These are phyloP conservation scores for Saturnispora hagleri DNA, from an alignment of 805 yeast species.

Conservation along the genomic window DNA sequence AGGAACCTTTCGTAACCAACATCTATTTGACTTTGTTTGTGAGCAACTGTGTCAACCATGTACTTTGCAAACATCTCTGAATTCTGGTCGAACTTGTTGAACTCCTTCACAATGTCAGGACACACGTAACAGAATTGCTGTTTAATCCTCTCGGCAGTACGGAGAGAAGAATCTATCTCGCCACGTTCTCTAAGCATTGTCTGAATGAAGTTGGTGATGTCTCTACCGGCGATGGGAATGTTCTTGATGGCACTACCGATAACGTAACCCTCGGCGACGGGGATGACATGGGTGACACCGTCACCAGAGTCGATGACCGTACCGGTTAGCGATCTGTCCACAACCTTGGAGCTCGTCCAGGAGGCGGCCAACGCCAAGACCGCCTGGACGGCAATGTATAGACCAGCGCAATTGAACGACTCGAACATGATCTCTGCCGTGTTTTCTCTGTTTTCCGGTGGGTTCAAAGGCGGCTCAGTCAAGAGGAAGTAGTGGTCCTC, in stretches of 20 bases:
- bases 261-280: conserved; percentile 98
- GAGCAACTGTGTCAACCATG: conserved; percentile 68
- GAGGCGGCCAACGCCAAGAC: conserved; percentile 97
- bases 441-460: conserved; percentile 99
- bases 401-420: conserved; percentile 96
- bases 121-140: conserved; percentile 96
- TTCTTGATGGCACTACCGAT: conserved; percentile 96
- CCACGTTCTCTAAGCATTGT: conserved; percentile 92
- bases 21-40: conserved; percentile 66
- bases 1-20: conserved; percentile 96
- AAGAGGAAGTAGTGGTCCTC: conserved; percentile 94
- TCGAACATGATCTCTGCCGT: conserved; percentile 99
- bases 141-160: conserved; percentile 94
- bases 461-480: conserved; percentile 97
- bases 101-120: conserved; percentile 96
- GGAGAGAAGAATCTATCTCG: conserved; percentile 84
- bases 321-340: conserved; percentile 93
- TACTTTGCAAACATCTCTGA: conserved; percentile 92
- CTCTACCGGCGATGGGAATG: conserved; percentile 98
- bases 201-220: conserved; percentile 90
- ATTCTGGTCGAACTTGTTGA: conserved; percentile 87
- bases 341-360: conserved; percentile 95
- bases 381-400: conserved; percentile 98
- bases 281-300: conserved; percentile 98
- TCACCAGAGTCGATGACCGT: conserved; percentile 98